These are phyloP conservation scores for Leptographium procerum DNA, from an alignment of 2,329 filamentous ascomycete species.

Conservation along the genomic window DNA sequence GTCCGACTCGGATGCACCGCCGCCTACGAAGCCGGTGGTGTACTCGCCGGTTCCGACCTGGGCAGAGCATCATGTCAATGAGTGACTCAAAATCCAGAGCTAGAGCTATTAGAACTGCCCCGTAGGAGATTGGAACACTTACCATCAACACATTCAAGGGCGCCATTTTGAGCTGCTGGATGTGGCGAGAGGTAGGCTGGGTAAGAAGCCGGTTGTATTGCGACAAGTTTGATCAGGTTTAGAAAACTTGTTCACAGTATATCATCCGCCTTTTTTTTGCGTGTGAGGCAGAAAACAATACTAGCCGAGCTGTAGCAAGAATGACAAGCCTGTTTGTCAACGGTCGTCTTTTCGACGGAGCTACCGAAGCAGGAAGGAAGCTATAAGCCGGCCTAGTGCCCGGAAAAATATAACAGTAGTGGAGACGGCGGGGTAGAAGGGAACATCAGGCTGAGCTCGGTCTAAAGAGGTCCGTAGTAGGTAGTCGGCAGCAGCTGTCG, in stretches of 20 bases:
- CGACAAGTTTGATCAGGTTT: not conserved
- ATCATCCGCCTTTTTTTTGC: too few species aligned
- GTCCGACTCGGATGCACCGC: conserved; percentile 73
- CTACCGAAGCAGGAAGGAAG: not conserved
- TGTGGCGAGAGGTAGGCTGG: not conserved
- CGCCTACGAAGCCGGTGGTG: conserved; percentile 87
- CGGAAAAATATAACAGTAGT: not conserved
- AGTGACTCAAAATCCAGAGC: too few species aligned
- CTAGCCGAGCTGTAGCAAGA: too few species aligned
- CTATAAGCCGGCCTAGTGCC: not conserved
- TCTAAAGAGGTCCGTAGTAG: not conserved
- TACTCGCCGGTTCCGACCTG: conserved; percentile 90
- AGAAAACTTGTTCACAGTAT: too few species aligned
- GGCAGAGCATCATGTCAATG: too few species aligned
- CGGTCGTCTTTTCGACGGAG: not conserved
- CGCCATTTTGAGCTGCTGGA: conserved; percentile 29
- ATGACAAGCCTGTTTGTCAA: not conserved
- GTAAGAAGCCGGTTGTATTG: not conserved
- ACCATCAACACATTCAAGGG: conserved; percentile 61
- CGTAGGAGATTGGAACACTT: conserved; percentile 15
- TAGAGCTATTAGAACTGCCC: too few species aligned
- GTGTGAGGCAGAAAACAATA: too few species aligned
- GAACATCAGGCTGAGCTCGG: not conserved
- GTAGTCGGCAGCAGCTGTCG: not conserved
- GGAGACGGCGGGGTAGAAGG: not conserved